Conservation (phyloP, 495 filamentous ascomycete species). For the Neurospora discreta region DNA sequence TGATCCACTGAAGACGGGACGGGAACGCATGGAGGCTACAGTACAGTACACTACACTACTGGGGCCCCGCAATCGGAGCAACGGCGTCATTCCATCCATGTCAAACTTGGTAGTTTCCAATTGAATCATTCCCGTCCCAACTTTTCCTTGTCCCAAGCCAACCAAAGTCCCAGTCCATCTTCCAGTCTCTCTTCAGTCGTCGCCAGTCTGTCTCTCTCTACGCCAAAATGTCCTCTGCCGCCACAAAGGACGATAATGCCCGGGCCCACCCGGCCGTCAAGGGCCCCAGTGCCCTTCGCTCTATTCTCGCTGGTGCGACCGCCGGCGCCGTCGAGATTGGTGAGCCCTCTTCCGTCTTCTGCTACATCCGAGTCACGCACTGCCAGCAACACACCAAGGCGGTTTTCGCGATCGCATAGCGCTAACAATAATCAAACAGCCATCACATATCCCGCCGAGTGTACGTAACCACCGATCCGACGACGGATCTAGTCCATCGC, state of each 20-base stretch:
- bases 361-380: background rate
- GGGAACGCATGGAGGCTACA: background rate
- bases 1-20: background rate
- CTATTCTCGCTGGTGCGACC: conserved; percentile 76
- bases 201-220: background rate
- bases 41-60: no score
- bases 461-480: conserved; percentile 32
- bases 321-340: conserved; percentile 94
- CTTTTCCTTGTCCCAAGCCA: background rate
- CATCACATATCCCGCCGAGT: conserved; percentile 97
- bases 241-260: conserved; percentile 13
- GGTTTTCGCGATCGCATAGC: background rate
- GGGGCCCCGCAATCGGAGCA: background rate
- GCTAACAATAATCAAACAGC: conserved; percentile 36
- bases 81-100: background rate
- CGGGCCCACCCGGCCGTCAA: conserved; percentile 21
- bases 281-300: conserved; percentile 71
- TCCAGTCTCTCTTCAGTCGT: background rate
- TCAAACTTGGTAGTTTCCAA: background rate
- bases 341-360: no score
- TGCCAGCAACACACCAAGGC: background rate
- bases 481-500: background rate
- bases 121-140: background rate
- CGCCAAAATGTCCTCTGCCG: conserved; percentile 17
- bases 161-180: background rate